Conservation (phyloP, 192 early-diverging fungal species). For the Linnemannia schmuckeri region DNA sequence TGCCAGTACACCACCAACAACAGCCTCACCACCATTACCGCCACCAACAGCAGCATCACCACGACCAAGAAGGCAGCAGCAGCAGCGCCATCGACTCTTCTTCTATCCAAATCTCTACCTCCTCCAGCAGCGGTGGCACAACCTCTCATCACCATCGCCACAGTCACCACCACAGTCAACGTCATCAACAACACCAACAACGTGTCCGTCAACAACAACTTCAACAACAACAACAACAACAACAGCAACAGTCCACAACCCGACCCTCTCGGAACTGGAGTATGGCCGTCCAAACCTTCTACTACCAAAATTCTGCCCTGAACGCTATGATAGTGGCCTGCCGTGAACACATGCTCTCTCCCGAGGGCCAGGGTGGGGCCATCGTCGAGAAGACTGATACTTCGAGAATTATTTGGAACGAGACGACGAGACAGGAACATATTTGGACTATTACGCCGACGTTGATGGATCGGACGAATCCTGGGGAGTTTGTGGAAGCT, state of each 20-base stretch:
- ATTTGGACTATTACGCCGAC: slow-evolving; percentile 30
- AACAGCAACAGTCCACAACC: neutral
- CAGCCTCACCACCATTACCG: neutral
- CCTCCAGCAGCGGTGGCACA: neutral
- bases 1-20: neutral
- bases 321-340: slow-evolving; percentile 29
- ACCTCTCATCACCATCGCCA: neutral
- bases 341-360: slow-evolving; percentile 12
- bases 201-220: neutral
- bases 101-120: neutral
- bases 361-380: neutral
- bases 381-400: slow-evolving; percentile 5
- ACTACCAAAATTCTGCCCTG: neutral
- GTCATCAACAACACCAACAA: neutral
- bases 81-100: neutral
- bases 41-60: neutral
- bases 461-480: slow-evolving; percentile 27
- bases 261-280: slow-evolving; percentile 21
- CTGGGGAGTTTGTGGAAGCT: slow-evolving; percentile 3
- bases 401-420: slow-evolving; percentile 26
- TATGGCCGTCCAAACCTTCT: slow-evolving; percentile 20
- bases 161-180: neutral
- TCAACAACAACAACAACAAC: neutral
- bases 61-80: neutral
- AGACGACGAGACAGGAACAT: slow-evolving; percentile 12